A percentile compares a stretch with the other conserved stretches of the same genome.
Evolutionary conservation across 306 rosid species (phyloP).

Genomic region (Begonia fuchsioides): DNA sequence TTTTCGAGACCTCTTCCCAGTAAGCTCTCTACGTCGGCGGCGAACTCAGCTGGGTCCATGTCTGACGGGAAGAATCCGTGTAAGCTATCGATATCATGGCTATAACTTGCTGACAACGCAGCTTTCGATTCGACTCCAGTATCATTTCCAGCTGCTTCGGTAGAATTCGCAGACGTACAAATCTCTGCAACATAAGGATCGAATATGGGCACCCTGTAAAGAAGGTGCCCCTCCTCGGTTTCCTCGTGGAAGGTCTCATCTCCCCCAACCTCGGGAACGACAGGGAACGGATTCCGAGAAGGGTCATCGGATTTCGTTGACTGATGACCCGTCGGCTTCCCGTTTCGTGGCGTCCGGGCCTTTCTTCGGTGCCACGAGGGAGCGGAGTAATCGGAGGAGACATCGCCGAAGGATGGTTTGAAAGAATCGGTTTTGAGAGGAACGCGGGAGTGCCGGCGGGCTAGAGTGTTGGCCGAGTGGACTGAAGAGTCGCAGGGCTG

Average conservation of each 20-base stretch:
- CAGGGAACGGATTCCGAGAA: constrained; percentile 23
- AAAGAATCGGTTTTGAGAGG: constrained; percentile 37
- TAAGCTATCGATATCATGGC: constrained; percentile 19
- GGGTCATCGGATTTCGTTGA: constrained; percentile 1
- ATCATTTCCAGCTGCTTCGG: neutral
- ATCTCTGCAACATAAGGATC: constrained; percentile 43
- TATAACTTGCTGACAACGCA: neutral
- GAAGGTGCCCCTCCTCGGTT: constrained; percentile 46
- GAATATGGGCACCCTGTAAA: constrained; percentile 61
- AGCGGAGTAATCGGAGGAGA: neutral
- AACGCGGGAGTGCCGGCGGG: constrained; percentile 57
- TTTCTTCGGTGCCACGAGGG: constrained; percentile 68
- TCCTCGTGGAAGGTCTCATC: constrained; percentile 41
- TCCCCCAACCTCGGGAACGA: constrained; percentile 51
- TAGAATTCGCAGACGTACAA: constrained; percentile 10
- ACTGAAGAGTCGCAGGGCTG: constrained; percentile 67
- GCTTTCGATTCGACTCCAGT: constrained; percentile 5
- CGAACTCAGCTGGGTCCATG: constrained; percentile 61
- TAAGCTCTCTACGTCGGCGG: constrained; percentile 85
- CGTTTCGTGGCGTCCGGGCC: constrained; percentile 60
- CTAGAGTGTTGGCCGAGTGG: constrained; percentile 73
- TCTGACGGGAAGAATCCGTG: constrained; percentile 47
- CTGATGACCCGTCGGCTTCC: constrained; percentile 12
- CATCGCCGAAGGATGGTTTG: constrained; percentile 1
- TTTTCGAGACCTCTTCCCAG: constrained; percentile 58